These are phyloP conservation scores for Microthlaspi erraticum DNA, from an alignment of 345 rosid species.

Conservation along the genomic window DNA sequence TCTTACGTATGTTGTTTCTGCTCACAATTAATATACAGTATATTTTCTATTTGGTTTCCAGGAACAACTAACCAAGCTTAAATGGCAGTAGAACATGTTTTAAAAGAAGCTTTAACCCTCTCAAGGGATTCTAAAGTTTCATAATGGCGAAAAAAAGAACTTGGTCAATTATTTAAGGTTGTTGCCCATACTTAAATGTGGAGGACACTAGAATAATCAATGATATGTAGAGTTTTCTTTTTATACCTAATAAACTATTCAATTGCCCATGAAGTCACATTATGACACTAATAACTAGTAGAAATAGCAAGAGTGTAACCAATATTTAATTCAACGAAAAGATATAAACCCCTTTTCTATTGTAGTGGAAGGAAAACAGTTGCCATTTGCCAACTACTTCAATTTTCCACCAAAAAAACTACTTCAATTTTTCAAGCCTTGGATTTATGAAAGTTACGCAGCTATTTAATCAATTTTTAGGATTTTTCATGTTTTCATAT, in stretches of 20 bases:
- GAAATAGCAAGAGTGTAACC: constrained; percentile 22
- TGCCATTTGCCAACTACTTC: constrained; percentile 30
- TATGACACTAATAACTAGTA: constrained; percentile 23
- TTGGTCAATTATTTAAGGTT: background rate
- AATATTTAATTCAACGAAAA: constrained; percentile 5
- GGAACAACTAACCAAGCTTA: too few relatives aligned
- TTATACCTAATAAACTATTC: constrained; percentile 35
- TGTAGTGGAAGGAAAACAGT: constrained; percentile 9
- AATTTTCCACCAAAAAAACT: constrained; percentile 29
- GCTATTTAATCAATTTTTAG: background rate
- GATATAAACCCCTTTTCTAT: background rate
- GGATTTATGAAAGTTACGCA: background rate
- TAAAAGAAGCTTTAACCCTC: background rate
- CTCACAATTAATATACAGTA: too few relatives aligned
- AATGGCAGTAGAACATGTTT: too few relatives aligned
- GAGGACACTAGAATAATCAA: background rate
- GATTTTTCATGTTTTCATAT: background rate
- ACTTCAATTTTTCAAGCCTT: constrained; percentile 26
- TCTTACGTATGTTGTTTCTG: background rate
- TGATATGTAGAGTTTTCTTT: constrained; percentile 19
- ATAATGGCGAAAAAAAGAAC: background rate
- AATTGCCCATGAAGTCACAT: constrained; percentile 36
- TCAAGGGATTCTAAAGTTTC: background rate
- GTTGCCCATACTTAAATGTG: constrained; percentile 23
- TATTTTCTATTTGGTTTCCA: too few relatives aligned